These are phyloP conservation scores for Pestalotiopsis sp. DNA, from an alignment of 2,329 filamentous ascomycete genomes.

Conservation along the genomic window DNA sequence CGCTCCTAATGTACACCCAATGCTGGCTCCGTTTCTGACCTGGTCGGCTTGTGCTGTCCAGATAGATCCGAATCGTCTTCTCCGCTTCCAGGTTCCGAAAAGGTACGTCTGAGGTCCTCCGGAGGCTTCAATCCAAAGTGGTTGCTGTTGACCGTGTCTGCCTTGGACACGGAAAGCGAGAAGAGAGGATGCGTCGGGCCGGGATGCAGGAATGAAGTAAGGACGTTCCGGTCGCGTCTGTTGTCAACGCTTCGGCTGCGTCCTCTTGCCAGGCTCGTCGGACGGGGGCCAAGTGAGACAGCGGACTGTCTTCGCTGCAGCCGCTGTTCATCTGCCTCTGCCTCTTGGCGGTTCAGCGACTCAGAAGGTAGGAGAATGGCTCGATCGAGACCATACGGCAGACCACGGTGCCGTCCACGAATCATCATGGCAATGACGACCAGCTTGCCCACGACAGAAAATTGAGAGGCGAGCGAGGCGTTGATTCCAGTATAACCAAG, in stretches of 20 bases:
- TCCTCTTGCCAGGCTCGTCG: slow-evolving; percentile 21
- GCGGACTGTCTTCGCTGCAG: slow-evolving; percentile 36
- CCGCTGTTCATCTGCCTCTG: slow-evolving; percentile 43
- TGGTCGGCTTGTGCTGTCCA: slow-evolving; percentile 12
- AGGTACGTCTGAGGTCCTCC: slow-evolving; percentile 23
- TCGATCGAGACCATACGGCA: slow-evolving; percentile 67
- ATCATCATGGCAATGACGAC: slow-evolving; percentile 70
- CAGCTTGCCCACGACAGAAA: slow-evolving; percentile 71
- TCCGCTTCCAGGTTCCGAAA: slow-evolving; percentile 14
- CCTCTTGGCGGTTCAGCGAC: slow-evolving; percentile 53
- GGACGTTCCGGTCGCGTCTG: slow-evolving; percentile 17
- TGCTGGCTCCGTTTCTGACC: slow-evolving; percentile 24
- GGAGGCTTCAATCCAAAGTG: slow-evolving; percentile 15
- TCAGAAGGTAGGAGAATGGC: slow-evolving; percentile 61
- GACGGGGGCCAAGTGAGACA: slow-evolving; percentile 27
- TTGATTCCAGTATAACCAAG: slow-evolving; percentile 78
- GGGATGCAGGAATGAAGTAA: slow-evolving; percentile 28
- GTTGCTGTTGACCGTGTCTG: slow-evolving; percentile 14
- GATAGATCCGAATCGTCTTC: slow-evolving; percentile 13
- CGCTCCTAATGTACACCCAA: slow-evolving; percentile 22
- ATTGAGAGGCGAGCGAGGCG: slow-evolving; percentile 80
- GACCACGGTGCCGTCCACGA: slow-evolving; percentile 66
- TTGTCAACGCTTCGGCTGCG: slow-evolving; percentile 30
- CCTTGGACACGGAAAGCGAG: slow-evolving; percentile 17
- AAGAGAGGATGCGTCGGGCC: slow-evolving; percentile 24